These are phyloP conservation scores for Thielaviopsis musarum DNA, from an alignment of 2,329 filamentous ascomycete genomes.

Conservation along the genomic window DNA sequence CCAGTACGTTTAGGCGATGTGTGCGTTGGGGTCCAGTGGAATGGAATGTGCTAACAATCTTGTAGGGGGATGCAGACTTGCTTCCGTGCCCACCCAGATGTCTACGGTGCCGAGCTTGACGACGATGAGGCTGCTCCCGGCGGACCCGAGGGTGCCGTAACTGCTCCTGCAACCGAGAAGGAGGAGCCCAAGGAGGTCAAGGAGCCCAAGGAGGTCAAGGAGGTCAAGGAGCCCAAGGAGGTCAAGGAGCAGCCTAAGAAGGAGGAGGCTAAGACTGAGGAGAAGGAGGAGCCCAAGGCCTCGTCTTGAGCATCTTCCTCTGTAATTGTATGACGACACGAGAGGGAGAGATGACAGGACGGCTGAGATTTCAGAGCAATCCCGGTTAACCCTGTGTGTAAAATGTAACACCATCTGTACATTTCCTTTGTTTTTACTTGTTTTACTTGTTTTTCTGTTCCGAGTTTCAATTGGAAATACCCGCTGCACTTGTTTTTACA, in stretches of 20 bases:
- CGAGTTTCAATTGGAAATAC: too few species aligned
- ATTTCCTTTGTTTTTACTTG: neutral
- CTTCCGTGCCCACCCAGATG: conserved; percentile 80
- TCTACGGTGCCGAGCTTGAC: conserved; percentile 78
- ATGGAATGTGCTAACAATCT: conserved; percentile 18
- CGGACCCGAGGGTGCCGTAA: conserved; percentile 7
- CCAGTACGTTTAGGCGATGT: conserved; percentile 46
- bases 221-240: conserved; percentile 17
- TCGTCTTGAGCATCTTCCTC: neutral
- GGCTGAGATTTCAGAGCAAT: neutral
- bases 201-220: neutral
- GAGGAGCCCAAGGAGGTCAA: conserved; percentile 3
- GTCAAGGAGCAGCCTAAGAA: conserved; percentile 18
- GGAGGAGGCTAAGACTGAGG: conserved; percentile 12
- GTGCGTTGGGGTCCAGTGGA: too few species aligned
- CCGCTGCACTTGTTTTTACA: too few species aligned
- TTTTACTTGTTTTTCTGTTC: neutral
- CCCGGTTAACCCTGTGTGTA: neutral
- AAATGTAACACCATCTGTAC: conserved; percentile 11
- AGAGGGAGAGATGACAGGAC: neutral
- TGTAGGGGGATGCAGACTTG: conserved; percentile 87
- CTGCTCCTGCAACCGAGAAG: conserved; percentile 12
- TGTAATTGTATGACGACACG: neutral
- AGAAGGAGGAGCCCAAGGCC: neutral
- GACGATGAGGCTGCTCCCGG: conserved; percentile 41